Evolutionary conservation across 169 alveolate species (phyloP).

Genomic region (Plasmodium berghei): DNA sequence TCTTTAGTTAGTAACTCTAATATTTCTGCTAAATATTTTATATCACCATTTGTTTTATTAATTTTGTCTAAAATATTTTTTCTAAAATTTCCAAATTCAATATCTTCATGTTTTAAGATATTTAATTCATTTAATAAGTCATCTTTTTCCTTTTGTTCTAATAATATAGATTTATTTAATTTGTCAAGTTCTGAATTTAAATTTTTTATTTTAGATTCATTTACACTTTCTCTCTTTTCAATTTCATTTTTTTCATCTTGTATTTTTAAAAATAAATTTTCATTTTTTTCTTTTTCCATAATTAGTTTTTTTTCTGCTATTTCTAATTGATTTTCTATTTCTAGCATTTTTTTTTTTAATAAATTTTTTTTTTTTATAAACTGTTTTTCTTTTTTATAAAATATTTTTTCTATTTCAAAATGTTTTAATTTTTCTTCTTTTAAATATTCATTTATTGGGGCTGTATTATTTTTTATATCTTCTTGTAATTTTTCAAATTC

Average conservation of each 20-base stretch:
- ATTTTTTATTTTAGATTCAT: constrained; percentile 14
- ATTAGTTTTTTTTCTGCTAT: constrained; percentile 13
- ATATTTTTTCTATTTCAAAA: constrained; percentile 54
- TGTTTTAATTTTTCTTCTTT: constrained; percentile 37
- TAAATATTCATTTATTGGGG: constrained; percentile 23
- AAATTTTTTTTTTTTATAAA: constrained; percentile 22
- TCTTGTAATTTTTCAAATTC: constrained; percentile 44
- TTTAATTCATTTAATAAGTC: constrained; percentile 16
- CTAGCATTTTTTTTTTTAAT: constrained; percentile 23
- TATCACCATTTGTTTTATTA: constrained; percentile 40
- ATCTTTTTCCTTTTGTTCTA: constrained; percentile 32
- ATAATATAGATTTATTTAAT: constrained; percentile 2
- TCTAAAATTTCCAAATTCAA: constrained; percentile 35
- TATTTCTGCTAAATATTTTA: constrained; percentile 45
- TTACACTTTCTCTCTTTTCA: constrained; percentile 19
- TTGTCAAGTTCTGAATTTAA: constrained; percentile 13
- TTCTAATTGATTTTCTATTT: constrained; percentile 25
- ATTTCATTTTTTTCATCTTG: constrained; percentile 9
- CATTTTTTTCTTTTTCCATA: constrained; percentile 33
- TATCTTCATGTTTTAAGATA: constrained; percentile 27
- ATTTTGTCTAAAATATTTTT: constrained; percentile 33
- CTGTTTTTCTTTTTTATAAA: constrained; percentile 53
- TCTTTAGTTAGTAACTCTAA: constrained; percentile 48
- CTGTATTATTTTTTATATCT: constrained; percentile 33
- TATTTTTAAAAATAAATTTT: not conserved